These are phyloP conservation scores for Coniochaeta sp. DNA, from an alignment of 2,329 filamentous ascomycete species.

Conservation along the genomic window DNA sequence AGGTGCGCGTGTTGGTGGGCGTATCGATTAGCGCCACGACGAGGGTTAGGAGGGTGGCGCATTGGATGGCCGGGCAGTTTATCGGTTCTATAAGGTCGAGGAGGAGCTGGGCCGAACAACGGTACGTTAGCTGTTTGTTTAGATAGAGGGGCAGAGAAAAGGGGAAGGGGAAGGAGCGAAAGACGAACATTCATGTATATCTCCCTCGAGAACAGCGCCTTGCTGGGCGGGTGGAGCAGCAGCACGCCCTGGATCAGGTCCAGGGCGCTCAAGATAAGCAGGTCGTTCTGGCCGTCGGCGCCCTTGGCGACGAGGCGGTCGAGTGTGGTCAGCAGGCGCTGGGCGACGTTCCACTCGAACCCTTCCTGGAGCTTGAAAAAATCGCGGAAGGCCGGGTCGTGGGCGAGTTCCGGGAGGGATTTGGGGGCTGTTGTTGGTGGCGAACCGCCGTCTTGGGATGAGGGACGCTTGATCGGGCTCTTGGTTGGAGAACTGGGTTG, in stretches of 20 bases:
- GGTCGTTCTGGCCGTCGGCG: slow-evolving; percentile 75
- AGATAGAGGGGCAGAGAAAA: neutral
- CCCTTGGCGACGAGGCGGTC: slow-evolving; percentile 80
- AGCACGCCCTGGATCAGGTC: slow-evolving; percentile 85
- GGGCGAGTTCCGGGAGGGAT: slow-evolving; percentile 60
- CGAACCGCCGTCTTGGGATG: neutral
- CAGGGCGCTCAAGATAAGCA: slow-evolving; percentile 80
- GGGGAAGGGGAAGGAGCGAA: neutral
- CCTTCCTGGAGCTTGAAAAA: slow-evolving; percentile 96
- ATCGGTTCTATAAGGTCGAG: slow-evolving; percentile 89
- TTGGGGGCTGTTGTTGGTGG: slow-evolving; percentile 37
- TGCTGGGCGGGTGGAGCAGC: slow-evolving; percentile 83
- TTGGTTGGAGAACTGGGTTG: slow-evolving; percentile 21
- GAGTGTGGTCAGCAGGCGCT: slow-evolving; percentile 76
- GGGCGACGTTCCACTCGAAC: slow-evolving; percentile 95
- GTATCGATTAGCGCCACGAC: slow-evolving; percentile 83
- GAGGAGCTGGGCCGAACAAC: slow-evolving; percentile 48
- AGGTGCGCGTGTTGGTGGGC: slow-evolving; percentile 82
- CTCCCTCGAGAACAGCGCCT: slow-evolving; percentile 78
- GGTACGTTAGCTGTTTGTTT: slow-evolving; percentile 3
- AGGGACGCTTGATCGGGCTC: slow-evolving; percentile 6
- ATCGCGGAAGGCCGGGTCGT: slow-evolving; percentile 85
- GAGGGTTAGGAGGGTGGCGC: slow-evolving; percentile 79
- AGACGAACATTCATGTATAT: slow-evolving; percentile 84
- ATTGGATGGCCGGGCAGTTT: slow-evolving; percentile 89